A percentile compares a stretch with the other conserved stretches of the same genome.
Evolutionary conservation across 2,329 filamentous ascomycete genomes (phyloP).

Genomic region (Furcasterigmium sp.): DNA sequence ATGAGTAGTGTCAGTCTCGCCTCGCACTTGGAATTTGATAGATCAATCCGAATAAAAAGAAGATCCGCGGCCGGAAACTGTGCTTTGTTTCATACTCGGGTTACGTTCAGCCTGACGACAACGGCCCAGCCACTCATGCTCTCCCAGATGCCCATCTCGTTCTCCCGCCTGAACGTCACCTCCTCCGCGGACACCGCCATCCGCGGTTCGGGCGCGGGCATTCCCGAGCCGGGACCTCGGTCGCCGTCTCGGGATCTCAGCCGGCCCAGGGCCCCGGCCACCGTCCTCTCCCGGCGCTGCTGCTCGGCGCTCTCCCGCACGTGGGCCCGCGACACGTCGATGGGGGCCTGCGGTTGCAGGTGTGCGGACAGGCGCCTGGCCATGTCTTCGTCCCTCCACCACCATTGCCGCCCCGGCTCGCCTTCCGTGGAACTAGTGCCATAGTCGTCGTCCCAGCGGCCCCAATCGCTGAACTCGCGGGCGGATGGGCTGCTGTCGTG

Average conservation of each 20-base stretch:
- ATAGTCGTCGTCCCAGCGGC: slow-evolving; percentile 26
- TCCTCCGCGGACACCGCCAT: slow-evolving; percentile 40
- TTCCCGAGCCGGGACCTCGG: slow-evolving; percentile 1
- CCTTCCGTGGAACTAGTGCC: neutral
- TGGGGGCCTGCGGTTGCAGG: slow-evolving; percentile 29
- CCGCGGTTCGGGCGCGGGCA: neutral
- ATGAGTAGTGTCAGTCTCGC: too few species aligned
- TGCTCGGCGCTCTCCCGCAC: slow-evolving; percentile 24
- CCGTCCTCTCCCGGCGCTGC: slow-evolving; percentile 25
- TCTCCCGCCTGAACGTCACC: slow-evolving; percentile 45
- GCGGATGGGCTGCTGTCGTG: neutral
- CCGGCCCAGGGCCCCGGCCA: slow-evolving; percentile 23
- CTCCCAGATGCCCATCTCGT: slow-evolving; percentile 47
- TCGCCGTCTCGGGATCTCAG: too few species aligned
- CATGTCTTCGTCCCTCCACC: slow-evolving; percentile 43
- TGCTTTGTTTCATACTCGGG: too few species aligned
- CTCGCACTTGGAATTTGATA: too few species aligned
- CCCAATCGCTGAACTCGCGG: slow-evolving; percentile 39
- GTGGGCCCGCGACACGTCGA: slow-evolving; percentile 17
- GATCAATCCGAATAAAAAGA: too few species aligned
- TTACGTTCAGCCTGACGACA: slow-evolving; percentile 33
- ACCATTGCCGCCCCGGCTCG: slow-evolving; percentile 21
- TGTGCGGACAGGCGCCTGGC: slow-evolving; percentile 37
- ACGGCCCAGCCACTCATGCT: slow-evolving; percentile 44
- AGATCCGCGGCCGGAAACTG: too few species aligned